Base-by-base conservation (phyloP, 139 green algal genomes). In the Diplosphaera chodatii region DNA sequence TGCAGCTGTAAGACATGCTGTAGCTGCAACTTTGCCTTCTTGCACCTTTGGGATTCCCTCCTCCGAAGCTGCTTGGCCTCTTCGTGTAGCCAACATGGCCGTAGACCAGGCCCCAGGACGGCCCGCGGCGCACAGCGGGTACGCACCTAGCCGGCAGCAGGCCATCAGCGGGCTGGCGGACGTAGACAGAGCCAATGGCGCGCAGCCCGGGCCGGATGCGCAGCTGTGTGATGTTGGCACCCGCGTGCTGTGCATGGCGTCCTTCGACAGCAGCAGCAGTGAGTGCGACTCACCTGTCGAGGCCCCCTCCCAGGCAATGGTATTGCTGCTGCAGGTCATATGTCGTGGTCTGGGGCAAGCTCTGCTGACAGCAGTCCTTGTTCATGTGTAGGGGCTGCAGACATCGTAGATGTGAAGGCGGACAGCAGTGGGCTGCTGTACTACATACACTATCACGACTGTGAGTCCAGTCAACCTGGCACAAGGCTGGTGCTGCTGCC, bases 401-500 rank as follows among this genome's bases (percentile, higher is more conserved):
- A 88, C 20, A 63, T 89, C 20, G 72, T 89, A 6, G 82, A 88
- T n/a, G 64, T 68, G 4, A 63, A 63, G 40, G 3, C 31, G 15
- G 10, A 34, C 30, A 69, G 77, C 37, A 41, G 62, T 13, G 67
- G 30, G 18, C 32, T 30, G 27, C 65, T 72, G 22, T 96, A 91
- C 77, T 97, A 97, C 73, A 88, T 97, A n/a, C 91, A 97, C 78
- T 97, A 96, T 70, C 63, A 86, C 4, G 89, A 96, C 70, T 91
- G 85, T 92, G 71, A 90, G 87, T n/a, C n/a, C n/a, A n/a, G n/a
- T n/a, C n/a, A n/a, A n/a, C n/a, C n/a, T n/a, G n/a, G n/a, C n/a
- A n/a, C n/a, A n/a, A n/a, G n/a, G n/a, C n/a, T n/a, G n/a, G n/a
- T n/a, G n/a, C n/a, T n/a, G n/a, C n/a, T n/a, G n/a, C n/a, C n/a